Percentiles rank a stretch among this genome's conserved stretches.
These are phyloP conservation scores for Schizochytrium sp. DNA, from an alignment of 108 stramenopile species.

Conservation along the genomic window DNA sequence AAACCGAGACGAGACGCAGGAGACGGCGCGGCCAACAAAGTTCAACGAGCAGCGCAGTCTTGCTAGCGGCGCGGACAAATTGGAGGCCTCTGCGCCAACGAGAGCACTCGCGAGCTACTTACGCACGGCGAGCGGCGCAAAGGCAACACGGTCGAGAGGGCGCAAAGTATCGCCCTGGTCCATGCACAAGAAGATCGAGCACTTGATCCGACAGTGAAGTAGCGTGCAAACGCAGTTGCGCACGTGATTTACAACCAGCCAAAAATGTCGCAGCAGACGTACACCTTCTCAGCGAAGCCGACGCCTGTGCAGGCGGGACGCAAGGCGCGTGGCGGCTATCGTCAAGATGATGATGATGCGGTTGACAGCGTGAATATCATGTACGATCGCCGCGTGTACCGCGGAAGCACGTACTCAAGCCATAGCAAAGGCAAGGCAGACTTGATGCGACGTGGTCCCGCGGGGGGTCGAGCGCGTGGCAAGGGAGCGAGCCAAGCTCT, in stretches of 20 bases:
- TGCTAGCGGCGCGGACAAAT: too few relatives aligned
- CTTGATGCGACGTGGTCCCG: not conserved
- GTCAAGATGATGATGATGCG: not conserved
- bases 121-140: too few relatives aligned
- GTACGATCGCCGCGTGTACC: conserved; percentile 46
- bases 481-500: not conserved
- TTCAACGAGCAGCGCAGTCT: too few relatives aligned
- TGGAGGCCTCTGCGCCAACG: too few relatives aligned
- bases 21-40: too few relatives aligned
- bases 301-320: not conserved
- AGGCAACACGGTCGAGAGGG: too few relatives aligned
- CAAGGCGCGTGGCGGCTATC: not conserved
- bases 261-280: conserved; percentile 3
- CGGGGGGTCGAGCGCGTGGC: not conserved
- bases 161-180: too few relatives aligned
- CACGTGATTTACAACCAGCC: not conserved
- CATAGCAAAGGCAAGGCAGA: not conserved
- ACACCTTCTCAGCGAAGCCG: conserved; percentile 2
- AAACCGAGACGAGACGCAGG: too few relatives aligned
- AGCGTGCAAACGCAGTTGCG: too few relatives aligned
- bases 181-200: too few relatives aligned
- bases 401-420: conserved; percentile 58
- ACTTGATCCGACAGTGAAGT: too few relatives aligned
- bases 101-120: too few relatives aligned
- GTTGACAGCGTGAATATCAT: conserved; percentile 17